Evolutionary conservation across 1,284 basidiomycete species (phyloP).

Genomic region (Irpex sp.): DNA sequence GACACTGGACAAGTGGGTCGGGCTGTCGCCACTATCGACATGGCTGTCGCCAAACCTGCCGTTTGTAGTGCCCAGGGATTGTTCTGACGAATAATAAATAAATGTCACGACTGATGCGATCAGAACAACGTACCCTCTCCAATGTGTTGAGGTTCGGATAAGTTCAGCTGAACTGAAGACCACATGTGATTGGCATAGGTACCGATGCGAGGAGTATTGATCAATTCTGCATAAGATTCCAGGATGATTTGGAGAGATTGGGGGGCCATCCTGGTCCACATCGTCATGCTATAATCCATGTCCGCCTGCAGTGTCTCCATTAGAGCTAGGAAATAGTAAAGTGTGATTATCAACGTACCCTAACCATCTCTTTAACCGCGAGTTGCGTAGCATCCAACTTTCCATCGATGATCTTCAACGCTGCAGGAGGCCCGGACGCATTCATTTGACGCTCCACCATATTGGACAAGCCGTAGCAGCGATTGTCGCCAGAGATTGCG

Average conservation of each 20-base stretch:
- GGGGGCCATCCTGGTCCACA: neutral
- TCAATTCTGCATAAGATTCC: neutral
- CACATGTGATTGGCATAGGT: neutral
- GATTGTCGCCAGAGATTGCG: neutral
- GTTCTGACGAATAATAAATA: neutral
- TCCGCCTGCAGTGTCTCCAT: neutral
- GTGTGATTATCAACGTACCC: neutral
- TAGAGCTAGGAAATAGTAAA: too few relatives aligned
- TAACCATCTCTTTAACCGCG: neutral
- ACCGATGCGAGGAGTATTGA: neutral
- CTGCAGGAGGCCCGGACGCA: neutral
- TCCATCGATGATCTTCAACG: neutral
- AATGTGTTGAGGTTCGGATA: neutral
- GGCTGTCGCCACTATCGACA: neutral
- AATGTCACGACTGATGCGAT: too few relatives aligned
- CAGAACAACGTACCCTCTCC: too few relatives aligned
- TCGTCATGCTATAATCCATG: neutral
- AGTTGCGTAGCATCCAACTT: neutral
- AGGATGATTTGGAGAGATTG: neutral
- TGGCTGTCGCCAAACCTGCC: neutral
- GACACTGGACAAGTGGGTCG: neutral
- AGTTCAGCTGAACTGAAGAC: neutral
- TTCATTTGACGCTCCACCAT: neutral
- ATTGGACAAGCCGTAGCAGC: neutral
- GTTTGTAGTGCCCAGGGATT: neutral